Base-by-base conservation (phyloP, 345 rosid genomes). In the Nasturtium officinale region DNA sequence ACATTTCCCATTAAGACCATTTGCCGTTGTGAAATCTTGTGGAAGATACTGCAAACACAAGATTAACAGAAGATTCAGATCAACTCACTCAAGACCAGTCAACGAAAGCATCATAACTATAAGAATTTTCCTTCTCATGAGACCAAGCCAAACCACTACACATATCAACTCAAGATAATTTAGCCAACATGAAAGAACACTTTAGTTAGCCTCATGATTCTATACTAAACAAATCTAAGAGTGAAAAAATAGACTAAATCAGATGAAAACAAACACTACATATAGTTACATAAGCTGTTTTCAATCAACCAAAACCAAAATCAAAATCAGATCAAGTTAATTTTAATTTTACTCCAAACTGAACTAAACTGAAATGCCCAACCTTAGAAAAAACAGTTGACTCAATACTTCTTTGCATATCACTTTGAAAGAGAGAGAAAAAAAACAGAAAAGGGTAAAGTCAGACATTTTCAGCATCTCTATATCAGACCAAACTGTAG, bases 11-110 rank as follows among this genome's bases (percentile, higher is more conserved):
- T 15, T 6, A 32, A n/a, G 21, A 59, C 56, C 60, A 54, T 45
- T 20, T 7, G 64, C 30, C 57, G 38, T 54, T 43, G 70, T 54
- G 10, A 64, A 21, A 10, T 43, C 63, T 73, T 54, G 48, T 21
- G 64, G 37, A 43, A 30, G 63, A 73, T 54, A 9, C 77, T 72
- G 56, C 47, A 63, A 26, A 72, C 26, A 72, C 55, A 9, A 59
- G 12, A 15, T 15, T 7, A 48, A 8, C 13, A 45, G 9, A 58
- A 69, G 25, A 6, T 30, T 69, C 32, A 29, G 32, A 43, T 38
- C 5, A 38, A 11, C 0, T 42, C 18, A 15, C 47, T 42, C 18
- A 43, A 43, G n/a, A 11, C 45, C n/a, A 1, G 13, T 23, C 6
- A 48, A 20, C 37, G 0, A 28, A 17, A 54, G 6, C 15, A 5